Percentiles rank a stretch among this genome's conserved stretches.
Evolutionary conservation across 2,329 filamentous ascomycete species (phyloP).

Genomic region (Fusarium sp.): DNA sequence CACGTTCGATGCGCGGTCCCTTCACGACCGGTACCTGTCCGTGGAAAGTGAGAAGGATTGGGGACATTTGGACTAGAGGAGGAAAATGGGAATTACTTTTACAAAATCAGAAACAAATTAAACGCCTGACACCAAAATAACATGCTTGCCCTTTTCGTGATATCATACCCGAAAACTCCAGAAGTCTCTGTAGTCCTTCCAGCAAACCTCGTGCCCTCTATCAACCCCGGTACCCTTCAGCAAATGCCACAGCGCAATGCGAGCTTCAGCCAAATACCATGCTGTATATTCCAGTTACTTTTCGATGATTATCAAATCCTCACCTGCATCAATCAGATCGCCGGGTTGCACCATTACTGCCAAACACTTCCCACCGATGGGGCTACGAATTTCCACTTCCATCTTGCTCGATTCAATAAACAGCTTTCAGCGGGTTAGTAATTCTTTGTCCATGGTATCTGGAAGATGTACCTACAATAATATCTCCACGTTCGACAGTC

Average conservation of each 20-base stretch:
- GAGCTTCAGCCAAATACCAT: not conserved
- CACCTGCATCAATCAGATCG: slow-evolving; percentile 48
- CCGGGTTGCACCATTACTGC: slow-evolving; percentile 47
- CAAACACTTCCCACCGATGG: slow-evolving; percentile 44
- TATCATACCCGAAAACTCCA: not conserved
- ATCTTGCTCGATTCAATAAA: slow-evolving; percentile 56
- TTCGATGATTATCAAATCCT: slow-evolving; percentile 47
- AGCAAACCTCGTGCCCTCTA: not conserved
- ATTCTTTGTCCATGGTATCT: not conserved
- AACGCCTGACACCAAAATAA: not conserved
- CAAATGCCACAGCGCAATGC: no score
- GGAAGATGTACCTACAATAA: slow-evolving; percentile 42
- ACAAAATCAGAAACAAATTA: slow-evolving; percentile 7
- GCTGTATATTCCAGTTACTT: not conserved
- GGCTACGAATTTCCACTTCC: slow-evolving; percentile 54
- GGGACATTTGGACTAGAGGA: not conserved
- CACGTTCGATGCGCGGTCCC: not conserved
- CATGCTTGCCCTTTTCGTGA: not conserved
- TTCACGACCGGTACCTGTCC: not conserved
- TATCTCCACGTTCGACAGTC: slow-evolving; percentile 47
- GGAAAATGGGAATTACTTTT: not conserved
- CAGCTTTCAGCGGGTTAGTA: slow-evolving; percentile 34
- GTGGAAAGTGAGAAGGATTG: not conserved
- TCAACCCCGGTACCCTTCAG: not conserved
- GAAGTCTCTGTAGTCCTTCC: not conserved